phyloP scores from a whole-genome alignment of 2,329 filamentous ascomycete genomes.

The Didymella exigua region DNA sequence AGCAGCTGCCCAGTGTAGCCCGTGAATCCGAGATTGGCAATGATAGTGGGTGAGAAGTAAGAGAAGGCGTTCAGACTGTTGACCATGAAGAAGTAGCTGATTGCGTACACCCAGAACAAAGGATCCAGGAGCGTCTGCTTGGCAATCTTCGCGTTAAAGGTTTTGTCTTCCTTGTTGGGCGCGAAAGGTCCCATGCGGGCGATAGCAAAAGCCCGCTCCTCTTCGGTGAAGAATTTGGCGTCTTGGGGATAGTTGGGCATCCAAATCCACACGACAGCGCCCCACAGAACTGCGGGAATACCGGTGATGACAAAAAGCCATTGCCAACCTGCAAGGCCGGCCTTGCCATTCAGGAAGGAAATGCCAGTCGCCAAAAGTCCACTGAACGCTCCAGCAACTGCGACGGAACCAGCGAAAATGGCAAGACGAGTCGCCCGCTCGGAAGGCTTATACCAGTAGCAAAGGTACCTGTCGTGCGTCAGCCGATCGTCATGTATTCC shows the following conservation, averaged over 20 bases:
- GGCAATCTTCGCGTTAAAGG: conserved; percentile 56
- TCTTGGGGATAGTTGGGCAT: conserved; percentile 77
- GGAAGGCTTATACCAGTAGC: conserved; percentile 78
- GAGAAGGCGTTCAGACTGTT: conserved; percentile 52
- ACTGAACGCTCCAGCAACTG: conserved; percentile 76
- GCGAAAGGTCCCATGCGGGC: conserved; percentile 62
- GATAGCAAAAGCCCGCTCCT: conserved; percentile 73
- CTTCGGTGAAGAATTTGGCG: conserved; percentile 70
- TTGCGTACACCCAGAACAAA: conserved; percentile 59
- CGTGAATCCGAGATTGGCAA: conserved; percentile 61
- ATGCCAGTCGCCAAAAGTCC: conserved; percentile 74
- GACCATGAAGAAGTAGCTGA: conserved; percentile 36
- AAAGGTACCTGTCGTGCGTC: conserved; percentile 66
- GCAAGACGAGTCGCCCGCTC: conserved; percentile 78
- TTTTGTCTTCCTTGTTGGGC: conserved; percentile 43
- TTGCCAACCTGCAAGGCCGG: conserved; percentile 43
- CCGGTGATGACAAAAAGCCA: conserved; percentile 65
- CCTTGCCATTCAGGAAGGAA: conserved; percentile 68
- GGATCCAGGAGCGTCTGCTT: conserved; percentile 57
- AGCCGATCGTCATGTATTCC: too few species aligned
- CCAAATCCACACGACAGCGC: conserved; percentile 70
- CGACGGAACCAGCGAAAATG: conserved; percentile 80
- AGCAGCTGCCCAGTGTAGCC: conserved; percentile 67
- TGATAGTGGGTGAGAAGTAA: conserved; percentile 68
- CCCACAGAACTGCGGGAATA: conserved; percentile 69